Evolutionary conservation across 116 monocot species (phyloP).

Genomic region (Iris pallida): DNA sequence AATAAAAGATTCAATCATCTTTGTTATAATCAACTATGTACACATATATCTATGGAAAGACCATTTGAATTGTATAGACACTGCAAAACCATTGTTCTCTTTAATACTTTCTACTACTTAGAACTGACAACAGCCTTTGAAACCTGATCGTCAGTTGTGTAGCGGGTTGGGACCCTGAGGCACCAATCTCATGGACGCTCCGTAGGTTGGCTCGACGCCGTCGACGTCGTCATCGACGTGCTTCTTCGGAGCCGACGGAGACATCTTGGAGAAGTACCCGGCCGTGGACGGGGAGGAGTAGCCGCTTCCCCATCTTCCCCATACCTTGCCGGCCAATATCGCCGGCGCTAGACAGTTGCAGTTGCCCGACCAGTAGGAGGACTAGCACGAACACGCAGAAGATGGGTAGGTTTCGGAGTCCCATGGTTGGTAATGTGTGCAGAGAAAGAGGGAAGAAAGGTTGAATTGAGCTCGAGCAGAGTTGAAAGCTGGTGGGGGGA

Average conservation of each 20-base stretch:
- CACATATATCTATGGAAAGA: no score
- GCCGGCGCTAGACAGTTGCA: background rate
- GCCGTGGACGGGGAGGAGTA: background rate
- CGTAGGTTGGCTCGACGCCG: background rate
- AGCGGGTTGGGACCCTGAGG: constrained; percentile 11
- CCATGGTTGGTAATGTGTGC: background rate
- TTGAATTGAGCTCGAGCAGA: background rate
- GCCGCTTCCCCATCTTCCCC: background rate
- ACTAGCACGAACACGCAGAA: background rate
- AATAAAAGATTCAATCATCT: no score
- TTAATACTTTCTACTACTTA: no score
- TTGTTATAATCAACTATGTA: no score
- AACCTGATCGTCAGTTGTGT: constrained; percentile 9
- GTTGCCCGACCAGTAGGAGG: background rate
- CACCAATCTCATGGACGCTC: constrained; percentile 2
- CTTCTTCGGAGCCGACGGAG: background rate
- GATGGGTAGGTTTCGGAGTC: background rate
- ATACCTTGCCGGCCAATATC: background rate
- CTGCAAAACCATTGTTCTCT: constrained; percentile 1
- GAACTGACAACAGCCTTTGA: background rate
- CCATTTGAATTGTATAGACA: background rate
- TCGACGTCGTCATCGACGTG: background rate
- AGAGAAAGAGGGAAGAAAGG: background rate
- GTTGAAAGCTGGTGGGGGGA: background rate
- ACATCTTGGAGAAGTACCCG: constrained; percentile 6